Conservation (phyloP, 106 monocot genomes). For the Amphibolis antarctica region DNA sequence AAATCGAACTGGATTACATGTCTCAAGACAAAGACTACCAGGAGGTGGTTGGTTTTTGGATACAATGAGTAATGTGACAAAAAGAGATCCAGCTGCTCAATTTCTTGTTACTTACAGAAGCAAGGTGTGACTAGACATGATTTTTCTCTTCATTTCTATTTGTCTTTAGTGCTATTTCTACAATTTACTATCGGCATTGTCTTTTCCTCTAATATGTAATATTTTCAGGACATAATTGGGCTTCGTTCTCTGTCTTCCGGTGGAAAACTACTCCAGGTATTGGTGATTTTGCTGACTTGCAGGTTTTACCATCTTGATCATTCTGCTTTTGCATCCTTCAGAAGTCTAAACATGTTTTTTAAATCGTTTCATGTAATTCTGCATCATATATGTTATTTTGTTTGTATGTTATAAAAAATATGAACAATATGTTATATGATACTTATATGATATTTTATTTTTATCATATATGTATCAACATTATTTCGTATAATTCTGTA, state of each 20-base stretch:
- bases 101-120: constrained; percentile 65
- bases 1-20: constrained; percentile 44
- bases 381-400: too few species aligned
- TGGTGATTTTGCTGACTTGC: background rate
- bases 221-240: constrained; percentile 60
- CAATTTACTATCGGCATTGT: background rate
- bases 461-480: too few species aligned
- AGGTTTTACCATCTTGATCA: background rate
- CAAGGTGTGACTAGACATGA: constrained; percentile 39
- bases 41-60: constrained; percentile 84
- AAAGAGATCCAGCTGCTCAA: constrained; percentile 89
- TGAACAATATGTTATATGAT: too few species aligned
- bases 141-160: background rate
- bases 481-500: too few species aligned
- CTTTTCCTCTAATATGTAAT: background rate
- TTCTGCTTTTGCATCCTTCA: background rate
- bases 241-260: constrained; percentile 83
- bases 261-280: constrained; percentile 89
- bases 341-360: too few species aligned
- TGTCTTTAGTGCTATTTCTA: background rate
- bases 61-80: constrained; percentile 60
- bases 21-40: constrained; percentile 58
- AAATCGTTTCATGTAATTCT: too few species aligned
- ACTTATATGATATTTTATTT: too few species aligned
- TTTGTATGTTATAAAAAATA: too few species aligned